Conservation (phyloP, 257 asterid species). For the Perilla frutescens region DNA sequence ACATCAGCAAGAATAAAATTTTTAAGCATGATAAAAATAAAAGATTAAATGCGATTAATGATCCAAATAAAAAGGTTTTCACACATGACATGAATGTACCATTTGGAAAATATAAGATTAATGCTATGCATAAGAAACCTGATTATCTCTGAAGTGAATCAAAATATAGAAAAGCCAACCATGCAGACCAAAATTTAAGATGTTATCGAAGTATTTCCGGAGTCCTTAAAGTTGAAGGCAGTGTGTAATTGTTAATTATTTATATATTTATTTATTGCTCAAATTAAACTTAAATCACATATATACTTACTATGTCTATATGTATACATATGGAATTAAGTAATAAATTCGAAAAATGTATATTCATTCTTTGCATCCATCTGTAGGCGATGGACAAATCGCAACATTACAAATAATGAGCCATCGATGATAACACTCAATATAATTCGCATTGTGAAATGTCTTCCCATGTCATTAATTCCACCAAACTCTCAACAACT, state of each 20-base stretch:
- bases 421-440: neutral
- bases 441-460: neutral
- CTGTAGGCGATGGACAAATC: neutral
- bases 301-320: no score
- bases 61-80: no score
- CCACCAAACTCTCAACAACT: constrained; percentile 46
- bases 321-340: no score
- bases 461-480: neutral
- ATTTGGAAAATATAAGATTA: no score
- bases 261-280: no score
- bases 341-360: neutral
- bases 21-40: no score
- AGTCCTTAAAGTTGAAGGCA: neutral
- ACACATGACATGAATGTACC: no score
- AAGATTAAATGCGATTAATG: no score
- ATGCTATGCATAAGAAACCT: no score
- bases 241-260: no score
- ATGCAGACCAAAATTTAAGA: neutral
- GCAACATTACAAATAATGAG: constrained; percentile 19
- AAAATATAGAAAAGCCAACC: neutral
- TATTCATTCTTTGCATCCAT: neutral
- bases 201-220: neutral
- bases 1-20: no score
- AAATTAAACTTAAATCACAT: no score
- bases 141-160: neutral